Evolutionary conservation across 2,329 filamentous ascomycete genomes (phyloP).

Genomic region (Aspergillus transmontanensis): DNA sequence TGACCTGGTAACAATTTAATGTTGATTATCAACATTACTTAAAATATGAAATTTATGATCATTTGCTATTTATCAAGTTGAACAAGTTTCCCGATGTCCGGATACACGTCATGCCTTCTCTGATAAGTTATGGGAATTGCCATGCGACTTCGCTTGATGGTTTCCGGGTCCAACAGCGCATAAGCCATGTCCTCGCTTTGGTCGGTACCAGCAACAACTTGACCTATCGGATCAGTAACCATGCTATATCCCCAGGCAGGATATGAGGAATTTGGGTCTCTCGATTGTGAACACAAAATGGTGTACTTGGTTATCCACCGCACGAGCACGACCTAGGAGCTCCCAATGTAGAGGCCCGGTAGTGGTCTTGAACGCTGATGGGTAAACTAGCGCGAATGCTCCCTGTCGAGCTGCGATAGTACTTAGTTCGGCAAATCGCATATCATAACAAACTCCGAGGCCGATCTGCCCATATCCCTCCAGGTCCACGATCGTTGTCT

Average conservation of each 20-base stretch:
- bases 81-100: conserved; percentile 62
- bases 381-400: conserved; percentile 87
- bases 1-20: too few species aligned
- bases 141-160: conserved; percentile 73
- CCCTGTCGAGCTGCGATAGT: conserved; percentile 83
- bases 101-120: conserved; percentile 92
- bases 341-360: conserved; percentile 93
- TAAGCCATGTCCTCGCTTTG: conserved; percentile 76
- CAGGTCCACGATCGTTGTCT: conserved; percentile 81
- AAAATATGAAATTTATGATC: too few species aligned
- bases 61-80: not conserved
- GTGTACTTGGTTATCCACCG: conserved; percentile 94
- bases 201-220: conserved; percentile 77
- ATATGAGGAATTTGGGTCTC: conserved; percentile 76
- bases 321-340: conserved; percentile 76
- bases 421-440: conserved; percentile 92
- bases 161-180: conserved; percentile 67
- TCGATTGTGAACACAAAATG: conserved; percentile 84
- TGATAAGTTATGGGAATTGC: conserved; percentile 83
- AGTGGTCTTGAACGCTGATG: conserved; percentile 94
- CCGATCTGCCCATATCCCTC: conserved; percentile 86
- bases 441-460: conserved; percentile 94
- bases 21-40: too few species aligned
- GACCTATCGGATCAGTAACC: conserved; percentile 83
- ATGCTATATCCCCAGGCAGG: conserved; percentile 91